Conservation (phyloP, 768 basidiomycete genomes). For the Artomyces pyxidatus region DNA sequence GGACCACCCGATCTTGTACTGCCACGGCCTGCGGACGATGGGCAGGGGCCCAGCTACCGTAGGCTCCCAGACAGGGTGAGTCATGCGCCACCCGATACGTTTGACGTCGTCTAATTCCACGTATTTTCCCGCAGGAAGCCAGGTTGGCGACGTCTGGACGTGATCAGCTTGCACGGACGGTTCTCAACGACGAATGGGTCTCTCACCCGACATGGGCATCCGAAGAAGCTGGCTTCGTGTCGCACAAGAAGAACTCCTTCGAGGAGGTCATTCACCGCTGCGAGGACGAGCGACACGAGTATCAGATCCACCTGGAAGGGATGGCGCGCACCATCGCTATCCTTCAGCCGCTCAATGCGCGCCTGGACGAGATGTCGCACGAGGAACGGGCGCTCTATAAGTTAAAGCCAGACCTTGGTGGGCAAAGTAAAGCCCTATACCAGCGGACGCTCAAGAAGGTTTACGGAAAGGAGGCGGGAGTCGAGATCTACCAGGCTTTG, state of each 20-base stretch:
- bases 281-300: constrained; percentile 98
- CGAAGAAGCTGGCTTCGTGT: constrained; percentile 88
- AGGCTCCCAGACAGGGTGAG: constrained; percentile 81
- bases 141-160: constrained; percentile 88
- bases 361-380: constrained; percentile 81
- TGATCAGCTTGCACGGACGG: constrained; percentile 89
- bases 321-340: constrained; percentile 85
- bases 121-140: constrained; percentile 53
- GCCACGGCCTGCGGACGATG: constrained; percentile 74
- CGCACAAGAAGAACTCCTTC: constrained; percentile 94
- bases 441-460: constrained; percentile 91
- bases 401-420: constrained; percentile 84
- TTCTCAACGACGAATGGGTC: constrained; percentile 96
- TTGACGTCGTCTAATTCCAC: constrained; percentile 3
- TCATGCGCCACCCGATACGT: constrained; percentile 14
- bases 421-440: constrained; percentile 79
- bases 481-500: constrained; percentile 75
- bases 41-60: constrained; percentile 91
- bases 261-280: constrained; percentile 95
- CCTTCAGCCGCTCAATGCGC: constrained; percentile 77
- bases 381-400: constrained; percentile 81
- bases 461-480: constrained; percentile 73
- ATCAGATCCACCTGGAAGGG: constrained; percentile 90
- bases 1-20: constrained; percentile 70
- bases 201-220: constrained; percentile 98